phyloP scores from a whole-genome alignment of 1,284 basidiomycete genomes.

The Sanghuangporus baumii region DNA sequence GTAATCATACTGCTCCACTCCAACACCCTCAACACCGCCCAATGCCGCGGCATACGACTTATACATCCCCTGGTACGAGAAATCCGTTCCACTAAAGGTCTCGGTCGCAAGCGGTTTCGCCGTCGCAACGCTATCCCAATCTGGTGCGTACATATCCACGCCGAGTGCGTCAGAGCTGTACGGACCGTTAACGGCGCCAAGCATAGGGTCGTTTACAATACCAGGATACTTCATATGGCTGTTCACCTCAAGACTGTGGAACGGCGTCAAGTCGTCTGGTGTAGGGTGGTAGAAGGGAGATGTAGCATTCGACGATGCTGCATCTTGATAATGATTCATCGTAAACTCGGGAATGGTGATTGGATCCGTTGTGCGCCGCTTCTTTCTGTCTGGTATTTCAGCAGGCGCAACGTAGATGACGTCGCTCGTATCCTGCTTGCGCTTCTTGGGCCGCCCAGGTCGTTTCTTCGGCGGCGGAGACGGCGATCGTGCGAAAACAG shows the following conservation, averaged over 20 bases:
- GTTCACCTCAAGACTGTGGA: neutral
- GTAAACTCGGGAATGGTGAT: neutral
- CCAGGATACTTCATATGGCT: neutral
- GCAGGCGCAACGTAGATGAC: neutral
- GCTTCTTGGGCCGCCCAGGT: neutral
- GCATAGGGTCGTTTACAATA: neutral
- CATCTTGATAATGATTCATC: constrained; percentile 2
- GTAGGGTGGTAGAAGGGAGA: neutral
- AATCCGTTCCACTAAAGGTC: neutral
- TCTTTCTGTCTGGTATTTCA: neutral
- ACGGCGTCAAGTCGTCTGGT: neutral
- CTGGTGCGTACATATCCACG: neutral
- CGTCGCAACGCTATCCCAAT: neutral
- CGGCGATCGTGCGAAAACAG: neutral
- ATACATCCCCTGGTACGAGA: neutral
- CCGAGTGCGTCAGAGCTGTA: neutral
- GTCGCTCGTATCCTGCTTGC: neutral
- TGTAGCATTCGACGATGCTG: neutral
- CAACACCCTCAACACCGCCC: neutral
- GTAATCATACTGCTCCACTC: too few species aligned
- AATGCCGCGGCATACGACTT: neutral
- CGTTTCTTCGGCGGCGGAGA: neutral
- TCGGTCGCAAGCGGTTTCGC: neutral
- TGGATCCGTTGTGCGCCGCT: neutral
- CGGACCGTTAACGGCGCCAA: neutral